Percentiles rank a stretch among this genome's conserved stretches.
phyloP scores from a whole-genome alignment of 257 asterid species.

The Pogostemon cablin region DNA sequence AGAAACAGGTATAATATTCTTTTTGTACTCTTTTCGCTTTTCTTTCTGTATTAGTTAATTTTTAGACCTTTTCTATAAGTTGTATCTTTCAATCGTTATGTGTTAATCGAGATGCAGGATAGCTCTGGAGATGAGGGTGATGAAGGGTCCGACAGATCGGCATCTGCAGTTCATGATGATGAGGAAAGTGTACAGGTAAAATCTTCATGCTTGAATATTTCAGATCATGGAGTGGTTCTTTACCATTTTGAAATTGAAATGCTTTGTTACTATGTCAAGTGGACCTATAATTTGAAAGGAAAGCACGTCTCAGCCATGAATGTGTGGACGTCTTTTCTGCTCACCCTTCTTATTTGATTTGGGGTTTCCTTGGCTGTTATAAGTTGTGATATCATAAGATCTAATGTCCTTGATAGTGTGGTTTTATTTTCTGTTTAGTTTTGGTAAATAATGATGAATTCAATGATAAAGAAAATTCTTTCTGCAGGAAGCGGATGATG shows the following conservation, averaged over 20 bases:
- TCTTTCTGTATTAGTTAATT: background rate
- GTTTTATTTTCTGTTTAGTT: background rate
- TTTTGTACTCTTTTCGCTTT: background rate
- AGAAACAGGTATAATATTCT: conserved; percentile 61
- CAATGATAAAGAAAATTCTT: background rate
- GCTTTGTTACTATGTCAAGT: conserved; percentile 1
- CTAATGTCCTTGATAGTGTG: background rate
- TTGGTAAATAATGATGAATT: background rate
- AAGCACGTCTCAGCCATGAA: background rate
- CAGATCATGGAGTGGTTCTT: background rate
- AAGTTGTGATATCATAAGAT: background rate
- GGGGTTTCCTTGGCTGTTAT: background rate
- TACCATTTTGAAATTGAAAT: background rate
- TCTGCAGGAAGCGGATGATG: conserved; percentile 50
- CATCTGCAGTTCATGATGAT: conserved; percentile 69
- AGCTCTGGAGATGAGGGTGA: conserved; percentile 85
- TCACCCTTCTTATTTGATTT: background rate
- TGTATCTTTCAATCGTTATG: conserved; percentile 14
- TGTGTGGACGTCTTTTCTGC: background rate
- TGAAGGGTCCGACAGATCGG: conserved; percentile 73
- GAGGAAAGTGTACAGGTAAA: conserved; percentile 76
- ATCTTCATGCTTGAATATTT: conserved; percentile 2
- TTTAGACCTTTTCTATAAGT: background rate
- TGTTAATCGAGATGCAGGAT: conserved; percentile 51
- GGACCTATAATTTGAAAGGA: background rate